A percentile compares a stretch with the other conserved stretches of the same genome.
Conservation (phyloP, 768 basidiomycete species). For the Tulasnella sp. region DNA sequence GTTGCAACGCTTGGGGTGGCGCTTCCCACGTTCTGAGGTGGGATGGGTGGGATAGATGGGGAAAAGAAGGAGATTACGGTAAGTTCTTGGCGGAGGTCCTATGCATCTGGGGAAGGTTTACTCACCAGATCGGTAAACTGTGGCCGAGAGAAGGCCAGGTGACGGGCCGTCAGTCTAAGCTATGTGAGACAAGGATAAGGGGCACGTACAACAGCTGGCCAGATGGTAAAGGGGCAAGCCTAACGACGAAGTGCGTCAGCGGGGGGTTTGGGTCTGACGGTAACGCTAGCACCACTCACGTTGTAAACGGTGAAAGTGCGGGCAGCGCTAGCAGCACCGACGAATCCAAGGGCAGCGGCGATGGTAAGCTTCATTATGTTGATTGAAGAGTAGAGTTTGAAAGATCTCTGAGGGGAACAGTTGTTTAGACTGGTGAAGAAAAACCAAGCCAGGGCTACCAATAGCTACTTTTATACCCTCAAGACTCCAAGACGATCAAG, state of each 20-base stretch:
- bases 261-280: not conserved
- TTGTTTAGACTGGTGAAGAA: not conserved
- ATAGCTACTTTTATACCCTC: not conserved
- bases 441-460: not conserved
- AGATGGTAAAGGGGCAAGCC: slow-evolving; percentile 63
- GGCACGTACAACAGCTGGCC: slow-evolving; percentile 43
- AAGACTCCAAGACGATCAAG: not conserved
- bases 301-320: slow-evolving; percentile 61
- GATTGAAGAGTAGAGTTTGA: not conserved
- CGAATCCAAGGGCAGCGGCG: slow-evolving; percentile 24
- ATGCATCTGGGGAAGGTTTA: not conserved
- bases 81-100: not conserved
- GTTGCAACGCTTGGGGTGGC: slow-evolving; percentile 41
- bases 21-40: slow-evolving; percentile 50
- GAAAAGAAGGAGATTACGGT: not conserved
- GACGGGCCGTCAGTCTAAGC: not conserved
- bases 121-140: slow-evolving; percentile 25
- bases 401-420: not conserved
- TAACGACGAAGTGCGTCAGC: not conserved
- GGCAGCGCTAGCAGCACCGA: slow-evolving; percentile 30
- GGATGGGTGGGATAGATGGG: not conserved
- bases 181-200: not conserved
- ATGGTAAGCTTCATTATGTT: slow-evolving; percentile 19
- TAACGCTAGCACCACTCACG: slow-evolving; percentile 16
- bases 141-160: not conserved